Base-by-base conservation (phyloP, 176 grass and related monocot genomes). In the Oryza glumipatula region DNA sequence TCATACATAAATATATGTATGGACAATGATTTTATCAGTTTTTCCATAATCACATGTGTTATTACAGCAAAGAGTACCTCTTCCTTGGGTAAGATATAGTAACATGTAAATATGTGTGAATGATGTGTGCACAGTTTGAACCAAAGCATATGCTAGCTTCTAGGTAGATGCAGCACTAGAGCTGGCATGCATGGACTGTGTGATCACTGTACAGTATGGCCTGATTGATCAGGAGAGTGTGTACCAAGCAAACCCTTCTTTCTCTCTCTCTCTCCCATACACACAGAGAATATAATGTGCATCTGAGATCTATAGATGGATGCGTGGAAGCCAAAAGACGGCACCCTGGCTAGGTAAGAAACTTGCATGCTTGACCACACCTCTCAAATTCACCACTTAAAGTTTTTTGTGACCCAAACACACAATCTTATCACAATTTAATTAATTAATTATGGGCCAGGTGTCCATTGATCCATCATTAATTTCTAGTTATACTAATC, bases 221-320 rank as follows among this genome's bases (percentile, higher is more conserved):
- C 19, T 58, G 54, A 58, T 28, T 32, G 77, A 44, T 44, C 43
- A 65, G 10, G 58, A 65, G 60, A 12, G 38, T 46, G 38, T 46
- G 63, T 26, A 11, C 14, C 14, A 79, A 79, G 77, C 14, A 15
- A 46, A 16, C 43, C 7, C 1, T 9, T 6, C 2, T 44, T 1
- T 46, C 60, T 3, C n/a, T 28, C 3, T 14, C 4, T 32, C 30
- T 3, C 30, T 32, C 30, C 0, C 30, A 32, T 0, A 32, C 30
- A 32, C 30, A 10, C 6, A 17, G 15, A 17, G 52, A 58, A 58
- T 58, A n/a, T 58, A n/a, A 58, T 58, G 54, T 45, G 61, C 9
- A 35, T 80, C 45, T 51, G 64, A 68, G 65, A 68, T 68, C 65
- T 49, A 48, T 22, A 45, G 77, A 80, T 22, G 65, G 77, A 80